Conservation (phyloP, 306 rosid genomes). For the Vachellia pachyceras region DNA sequence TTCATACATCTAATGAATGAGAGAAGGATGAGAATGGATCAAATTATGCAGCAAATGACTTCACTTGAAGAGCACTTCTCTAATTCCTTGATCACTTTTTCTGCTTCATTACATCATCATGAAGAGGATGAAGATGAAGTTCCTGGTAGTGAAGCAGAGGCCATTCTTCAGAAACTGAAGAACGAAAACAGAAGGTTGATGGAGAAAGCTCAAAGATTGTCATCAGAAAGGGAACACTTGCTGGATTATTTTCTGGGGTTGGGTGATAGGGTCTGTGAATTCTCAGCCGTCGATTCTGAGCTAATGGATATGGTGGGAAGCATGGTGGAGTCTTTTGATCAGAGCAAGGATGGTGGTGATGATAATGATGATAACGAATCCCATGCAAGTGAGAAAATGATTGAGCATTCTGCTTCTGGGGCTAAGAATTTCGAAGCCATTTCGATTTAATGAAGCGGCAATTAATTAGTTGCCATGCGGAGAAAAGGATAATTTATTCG, state of each 20-base stretch:
- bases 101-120: conserved; percentile 65
- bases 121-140: conserved; percentile 63
- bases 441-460: conserved; percentile 75
- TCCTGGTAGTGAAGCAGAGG: conserved; percentile 40
- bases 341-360: conserved; percentile 18
- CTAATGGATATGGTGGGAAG: conserved; percentile 61
- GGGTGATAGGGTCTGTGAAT: conserved; percentile 55
- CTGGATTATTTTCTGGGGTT: conserved; percentile 54
- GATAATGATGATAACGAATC: conserved; percentile 37
- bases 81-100: conserved; percentile 49
- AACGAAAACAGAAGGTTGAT: conserved; percentile 53
- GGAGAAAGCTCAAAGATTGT: conserved; percentile 58
- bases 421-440: conserved; percentile 64
- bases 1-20: neutral
- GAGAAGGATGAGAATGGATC: conserved; percentile 30
- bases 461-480: conserved; percentile 43
- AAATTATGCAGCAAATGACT: conserved; percentile 50
- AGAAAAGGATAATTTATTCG: neutral
- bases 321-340: conserved; percentile 53
- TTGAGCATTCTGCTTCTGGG: conserved; percentile 45
- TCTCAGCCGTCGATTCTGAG: conserved; percentile 58
- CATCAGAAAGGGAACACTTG: conserved; percentile 61
- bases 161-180: conserved; percentile 57
- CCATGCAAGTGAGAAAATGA: conserved; percentile 53
- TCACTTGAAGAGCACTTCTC: conserved; percentile 59